These are phyloP conservation scores for Aegilops speltoides DNA, from an alignment of 176 grass and related monocot species.

Conservation along the genomic window DNA sequence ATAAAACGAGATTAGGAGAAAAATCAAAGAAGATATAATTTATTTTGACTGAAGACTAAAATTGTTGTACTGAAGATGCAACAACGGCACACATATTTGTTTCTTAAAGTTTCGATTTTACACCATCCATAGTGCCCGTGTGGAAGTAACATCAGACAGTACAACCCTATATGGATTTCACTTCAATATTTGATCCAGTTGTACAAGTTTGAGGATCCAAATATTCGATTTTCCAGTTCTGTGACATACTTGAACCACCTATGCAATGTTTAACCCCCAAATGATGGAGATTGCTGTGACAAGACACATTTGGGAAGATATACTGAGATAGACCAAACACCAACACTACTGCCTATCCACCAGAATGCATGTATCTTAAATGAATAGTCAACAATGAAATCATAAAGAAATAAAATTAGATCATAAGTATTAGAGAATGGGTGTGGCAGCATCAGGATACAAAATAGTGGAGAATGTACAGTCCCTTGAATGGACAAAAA, in stretches of 20 bases:
- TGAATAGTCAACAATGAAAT: neutral
- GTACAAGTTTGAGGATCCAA: neutral
- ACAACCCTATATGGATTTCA: neutral
- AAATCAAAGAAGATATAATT: neutral
- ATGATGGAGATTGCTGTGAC: neutral
- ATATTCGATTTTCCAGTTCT: constrained; percentile 2
- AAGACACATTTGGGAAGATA: neutral
- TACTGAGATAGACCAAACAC: neutral
- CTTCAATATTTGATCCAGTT: constrained; percentile 3
- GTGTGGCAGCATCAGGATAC: neutral
- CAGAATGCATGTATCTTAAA: constrained; percentile 1
- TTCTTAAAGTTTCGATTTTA: neutral
- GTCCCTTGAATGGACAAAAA: neutral
- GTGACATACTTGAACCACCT: neutral
- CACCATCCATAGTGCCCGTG: neutral
- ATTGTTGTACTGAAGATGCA: neutral
- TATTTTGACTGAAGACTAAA: neutral
- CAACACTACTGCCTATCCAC: neutral
- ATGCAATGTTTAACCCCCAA: neutral
- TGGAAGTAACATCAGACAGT: neutral
- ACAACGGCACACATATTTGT: neutral
- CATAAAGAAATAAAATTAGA: neutral
- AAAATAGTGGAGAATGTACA: neutral
- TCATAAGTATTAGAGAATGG: neutral
- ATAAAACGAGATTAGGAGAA: neutral